A percentile compares a stretch with the other conserved stretches of the same genome.
phyloP scores from a whole-genome alignment of 208 protist species.

The Porcisia deanei region DNA sequence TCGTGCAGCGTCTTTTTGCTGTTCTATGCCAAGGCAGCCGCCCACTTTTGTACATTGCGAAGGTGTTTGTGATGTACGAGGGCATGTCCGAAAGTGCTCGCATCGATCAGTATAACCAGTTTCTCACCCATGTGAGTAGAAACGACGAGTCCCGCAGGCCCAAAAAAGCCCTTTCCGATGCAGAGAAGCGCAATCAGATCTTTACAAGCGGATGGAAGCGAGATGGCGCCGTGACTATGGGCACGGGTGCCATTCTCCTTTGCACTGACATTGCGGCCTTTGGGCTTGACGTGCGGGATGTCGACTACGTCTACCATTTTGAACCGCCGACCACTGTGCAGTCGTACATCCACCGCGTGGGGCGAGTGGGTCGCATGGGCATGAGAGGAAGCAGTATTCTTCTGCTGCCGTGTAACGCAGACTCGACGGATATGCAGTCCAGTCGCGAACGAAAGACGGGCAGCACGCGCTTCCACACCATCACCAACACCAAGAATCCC shows the following conservation, averaged over 20 bases:
- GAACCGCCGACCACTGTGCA: slow-evolving; percentile 76
- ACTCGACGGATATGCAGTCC: slow-evolving; percentile 22
- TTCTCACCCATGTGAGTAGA: slow-evolving; percentile 58
- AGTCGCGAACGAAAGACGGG: slow-evolving; percentile 68
- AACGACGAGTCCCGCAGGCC: slow-evolving; percentile 11
- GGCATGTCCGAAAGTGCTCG: slow-evolving; percentile 71
- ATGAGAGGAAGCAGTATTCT: slow-evolving; percentile 87
- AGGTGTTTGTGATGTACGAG: slow-evolving; percentile 87
- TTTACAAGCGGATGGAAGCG: slow-evolving; percentile 85
- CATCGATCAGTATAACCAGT: slow-evolving; percentile 86
- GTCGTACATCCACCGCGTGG: slow-evolving; percentile 91
- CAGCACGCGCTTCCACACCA: slow-evolving; percentile 69
- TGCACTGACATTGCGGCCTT: slow-evolving; percentile 91
- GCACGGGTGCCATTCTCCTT: slow-evolving; percentile 82
- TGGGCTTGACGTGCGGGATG: slow-evolving; percentile 90
- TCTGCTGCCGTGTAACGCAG: slow-evolving; percentile 60
- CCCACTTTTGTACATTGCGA: slow-evolving; percentile 66
- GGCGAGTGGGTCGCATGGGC: slow-evolving; percentile 90
- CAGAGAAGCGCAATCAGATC: slow-evolving; percentile 78
- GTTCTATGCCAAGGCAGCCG: slow-evolving; percentile 41
- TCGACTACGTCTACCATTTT: slow-evolving; percentile 94
- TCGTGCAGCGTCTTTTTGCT: slow-evolving; percentile 72
- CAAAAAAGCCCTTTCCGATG: slow-evolving; percentile 48
- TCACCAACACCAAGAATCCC: slow-evolving; percentile 74
- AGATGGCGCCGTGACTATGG: slow-evolving; percentile 51